These are phyloP conservation scores for Carex arenaria DNA, from an alignment of 202 grass and related monocot species.

Conservation along the genomic window DNA sequence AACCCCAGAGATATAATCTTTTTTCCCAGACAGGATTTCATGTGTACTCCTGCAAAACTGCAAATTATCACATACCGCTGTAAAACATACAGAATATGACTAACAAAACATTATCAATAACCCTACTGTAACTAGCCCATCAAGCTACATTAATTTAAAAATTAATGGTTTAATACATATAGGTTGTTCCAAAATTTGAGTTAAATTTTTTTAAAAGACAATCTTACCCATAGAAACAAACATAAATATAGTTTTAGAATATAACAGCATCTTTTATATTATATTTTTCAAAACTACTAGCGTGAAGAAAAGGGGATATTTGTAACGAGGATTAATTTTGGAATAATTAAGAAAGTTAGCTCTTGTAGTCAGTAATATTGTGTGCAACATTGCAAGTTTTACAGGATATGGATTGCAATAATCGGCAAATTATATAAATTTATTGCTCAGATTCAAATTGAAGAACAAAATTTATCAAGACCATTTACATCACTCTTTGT, in stretches of 20 bases:
- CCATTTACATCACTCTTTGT: neutral
- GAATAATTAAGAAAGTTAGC: neutral
- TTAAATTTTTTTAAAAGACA: neutral
- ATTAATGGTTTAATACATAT: neutral
- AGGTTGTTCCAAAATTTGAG: neutral
- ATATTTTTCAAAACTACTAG: neutral
- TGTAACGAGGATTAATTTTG: neutral
- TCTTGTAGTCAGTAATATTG: neutral
- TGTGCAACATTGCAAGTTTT: neutral
- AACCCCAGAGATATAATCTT: neutral
- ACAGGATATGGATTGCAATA: neutral
- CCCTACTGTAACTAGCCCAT: neutral
- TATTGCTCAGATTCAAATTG: conserved; percentile 4
- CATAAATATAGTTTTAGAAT: neutral
- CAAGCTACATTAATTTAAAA: neutral
- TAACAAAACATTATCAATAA: neutral
- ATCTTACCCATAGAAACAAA: neutral
- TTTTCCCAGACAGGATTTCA: neutral
- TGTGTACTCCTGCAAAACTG: neutral
- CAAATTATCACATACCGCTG: neutral
- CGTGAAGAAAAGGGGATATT: neutral
- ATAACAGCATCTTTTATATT: neutral
- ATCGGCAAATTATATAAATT: neutral
- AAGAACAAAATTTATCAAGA: neutral
- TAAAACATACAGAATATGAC: neutral